These are phyloP conservation scores for Phaffomyces opuntiae DNA, from an alignment of 805 yeast species.

Conservation along the genomic window DNA sequence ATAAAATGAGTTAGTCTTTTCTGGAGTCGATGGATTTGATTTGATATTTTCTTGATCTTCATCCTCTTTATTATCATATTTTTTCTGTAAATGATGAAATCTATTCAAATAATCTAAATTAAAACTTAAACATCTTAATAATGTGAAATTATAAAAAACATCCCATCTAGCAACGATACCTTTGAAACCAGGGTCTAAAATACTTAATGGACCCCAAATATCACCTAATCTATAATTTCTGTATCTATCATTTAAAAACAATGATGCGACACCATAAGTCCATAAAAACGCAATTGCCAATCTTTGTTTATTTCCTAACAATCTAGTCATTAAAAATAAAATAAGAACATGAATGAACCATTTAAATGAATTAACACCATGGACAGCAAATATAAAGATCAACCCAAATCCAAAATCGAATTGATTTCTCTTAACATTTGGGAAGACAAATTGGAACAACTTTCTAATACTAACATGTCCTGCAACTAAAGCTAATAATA, in stretches of 20 bases:
- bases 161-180: conserved; percentile 93
- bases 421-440: conserved; percentile 33
- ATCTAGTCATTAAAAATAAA: conserved; percentile 43
- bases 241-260: conserved; percentile 70
- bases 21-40: conserved; percentile 16
- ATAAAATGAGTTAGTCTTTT: conserved; percentile 8
- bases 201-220: conserved; percentile 33
- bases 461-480: conserved; percentile 50
- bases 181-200: conserved; percentile 53
- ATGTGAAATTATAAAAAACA: conserved; percentile 85
- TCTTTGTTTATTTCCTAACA: conserved; percentile 24
- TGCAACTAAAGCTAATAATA: conserved; percentile 47
- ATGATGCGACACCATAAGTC: conserved; percentile 70
- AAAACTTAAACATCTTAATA: conserved; percentile 77
- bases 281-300: conserved; percentile 48
- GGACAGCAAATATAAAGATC: conserved; percentile 61
- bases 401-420: conserved; percentile 75
- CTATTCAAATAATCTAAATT: conserved; percentile 66
- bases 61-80: conserved; percentile 9
- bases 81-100: conserved; percentile 16
- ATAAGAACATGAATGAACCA: conserved; percentile 51
- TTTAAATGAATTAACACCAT: conserved; percentile 68
- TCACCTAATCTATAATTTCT: conserved; percentile 46
- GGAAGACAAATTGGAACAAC: conserved; percentile 16
- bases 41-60: conserved; percentile 19